These are phyloP conservation scores for Trifolium pratense DNA, from an alignment of 306 rosid species.

Conservation along the genomic window DNA sequence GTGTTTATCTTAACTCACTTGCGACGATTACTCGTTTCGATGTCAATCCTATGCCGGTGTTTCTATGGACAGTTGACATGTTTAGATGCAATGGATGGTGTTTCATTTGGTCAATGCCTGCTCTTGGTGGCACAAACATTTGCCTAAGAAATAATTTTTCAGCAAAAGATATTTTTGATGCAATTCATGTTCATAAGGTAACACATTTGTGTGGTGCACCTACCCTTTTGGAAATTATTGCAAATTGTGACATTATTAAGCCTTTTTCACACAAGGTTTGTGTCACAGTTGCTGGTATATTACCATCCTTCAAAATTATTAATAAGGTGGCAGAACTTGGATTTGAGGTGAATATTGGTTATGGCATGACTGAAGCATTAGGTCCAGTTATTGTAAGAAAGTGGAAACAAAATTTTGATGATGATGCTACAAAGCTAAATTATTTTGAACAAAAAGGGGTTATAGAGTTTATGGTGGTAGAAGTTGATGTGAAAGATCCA, in stretches of 20 bases:
- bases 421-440: conserved; percentile 36
- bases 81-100: conserved; percentile 97
- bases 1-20: conserved; percentile 69
- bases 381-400: conserved; percentile 68
- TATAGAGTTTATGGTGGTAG: conserved; percentile 50
- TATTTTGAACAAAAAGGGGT: conserved; percentile 37
- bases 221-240: conserved; percentile 58
- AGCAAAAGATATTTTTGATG: conserved; percentile 54
- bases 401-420: conserved; percentile 49
- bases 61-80: conserved; percentile 96
- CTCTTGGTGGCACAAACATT: conserved; percentile 80
- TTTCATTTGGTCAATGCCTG: conserved; percentile 74
- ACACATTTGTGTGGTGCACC: conserved; percentile 83
- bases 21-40: conserved; percentile 54
- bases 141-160: conserved; percentile 57
- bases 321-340: conserved; percentile 59
- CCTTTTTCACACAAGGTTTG: conserved; percentile 56
- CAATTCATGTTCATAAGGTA: conserved; percentile 59
- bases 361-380: conserved; percentile 89
- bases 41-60: conserved; percentile 56
- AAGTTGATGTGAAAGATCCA: conserved; percentile 75
- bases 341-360: conserved; percentile 70
- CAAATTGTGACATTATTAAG: conserved; percentile 24
- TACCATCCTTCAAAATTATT: conserved; percentile 58
- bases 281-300: conserved; percentile 70